phyloP scores from a whole-genome alignment of 768 basidiomycete species.

The Hygrophoropsis aurantiaca region DNA sequence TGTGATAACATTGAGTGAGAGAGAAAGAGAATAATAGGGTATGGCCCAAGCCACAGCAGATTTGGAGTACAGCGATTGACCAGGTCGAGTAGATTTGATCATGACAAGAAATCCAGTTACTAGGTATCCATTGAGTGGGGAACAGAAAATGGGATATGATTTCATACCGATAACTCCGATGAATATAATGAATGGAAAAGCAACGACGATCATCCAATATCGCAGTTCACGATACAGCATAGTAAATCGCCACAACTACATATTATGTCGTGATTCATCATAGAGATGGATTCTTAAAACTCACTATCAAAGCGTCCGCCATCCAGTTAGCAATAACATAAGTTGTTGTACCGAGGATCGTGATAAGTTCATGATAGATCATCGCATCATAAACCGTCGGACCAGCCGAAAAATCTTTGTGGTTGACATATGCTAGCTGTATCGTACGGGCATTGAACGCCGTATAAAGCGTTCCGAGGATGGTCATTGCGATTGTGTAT shows the following conservation, averaged over 20 bases:
- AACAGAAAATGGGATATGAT: neutral
- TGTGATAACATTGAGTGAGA: conserved; percentile 8
- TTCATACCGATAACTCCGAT: neutral
- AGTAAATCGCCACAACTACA: conserved; percentile 1
- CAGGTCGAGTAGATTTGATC: neutral
- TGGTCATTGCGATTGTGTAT: conserved; percentile 5
- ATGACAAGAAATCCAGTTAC: neutral
- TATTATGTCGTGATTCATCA: no score
- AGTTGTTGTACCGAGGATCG: neutral
- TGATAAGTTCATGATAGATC: neutral
- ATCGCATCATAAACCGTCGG: conserved; percentile 1
- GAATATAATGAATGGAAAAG: neutral
- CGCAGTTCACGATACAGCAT: neutral
- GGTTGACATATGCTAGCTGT: conserved; percentile 5
- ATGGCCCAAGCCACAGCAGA: conserved; percentile 1
- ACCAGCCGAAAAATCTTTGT: neutral
- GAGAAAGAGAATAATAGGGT: conserved; percentile 7
- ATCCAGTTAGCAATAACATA: neutral
- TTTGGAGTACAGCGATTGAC: neutral
- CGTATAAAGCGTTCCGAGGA: conserved; percentile 3
- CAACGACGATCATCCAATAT: neutral
- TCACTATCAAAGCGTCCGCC: neutral
- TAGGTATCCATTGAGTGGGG: neutral
- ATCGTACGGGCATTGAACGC: conserved; percentile 1
- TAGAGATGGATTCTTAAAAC: no score